Base-by-base conservation (phyloP, 345 rosid species). In the Gossypium raimondii region DNA sequence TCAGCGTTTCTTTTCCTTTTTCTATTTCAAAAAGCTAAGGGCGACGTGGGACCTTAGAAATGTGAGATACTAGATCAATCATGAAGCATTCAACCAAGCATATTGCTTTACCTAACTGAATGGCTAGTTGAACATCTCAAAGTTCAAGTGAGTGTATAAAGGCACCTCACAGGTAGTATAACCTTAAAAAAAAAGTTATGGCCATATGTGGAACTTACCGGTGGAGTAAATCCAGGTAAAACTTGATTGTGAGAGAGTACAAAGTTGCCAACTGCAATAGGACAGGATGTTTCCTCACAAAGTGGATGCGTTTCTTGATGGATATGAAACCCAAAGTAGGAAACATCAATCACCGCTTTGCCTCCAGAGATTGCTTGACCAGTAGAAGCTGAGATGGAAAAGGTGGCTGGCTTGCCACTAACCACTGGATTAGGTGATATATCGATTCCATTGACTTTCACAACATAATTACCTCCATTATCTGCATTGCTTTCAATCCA, bases 171-270 rank as follows among this genome's bases (percentile, higher is more conserved):
- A 68, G 34, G 13, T 24, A 11, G 22, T 68, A 25, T 24, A 24
- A 67, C 25, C 57, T 11, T 22, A 16, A 47, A 48, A 47, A 34
- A 18, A 6, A 73, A 2, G 17, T 29, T 29, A 45, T 24, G 9
- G 9, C 11, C 9, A 22, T 16, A 20, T 18, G 22, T 13, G n/a
- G 41, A 64, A 81, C 89, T 80, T 75, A 86, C 90, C 0, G 89
- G 90, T 16, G 90, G 92, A 25, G 89, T 76, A 50, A 77, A 79
- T 68, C 17, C 73, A 34, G 90, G 89, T 50, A 89, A 77, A 59
- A 78, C 79, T 72, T 89, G 86, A 41, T 78, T 78, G 79, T 86
- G 90, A 57, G 92, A 77, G 71, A 89, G 90, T 63, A 82, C 82
- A 77, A 89, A 89, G 60, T 74, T 58, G 55, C 89, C 89, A 1